These are phyloP conservation scores for Alternaria consortialis DNA, from an alignment of 2,329 filamentous ascomycete species.

Conservation along the genomic window DNA sequence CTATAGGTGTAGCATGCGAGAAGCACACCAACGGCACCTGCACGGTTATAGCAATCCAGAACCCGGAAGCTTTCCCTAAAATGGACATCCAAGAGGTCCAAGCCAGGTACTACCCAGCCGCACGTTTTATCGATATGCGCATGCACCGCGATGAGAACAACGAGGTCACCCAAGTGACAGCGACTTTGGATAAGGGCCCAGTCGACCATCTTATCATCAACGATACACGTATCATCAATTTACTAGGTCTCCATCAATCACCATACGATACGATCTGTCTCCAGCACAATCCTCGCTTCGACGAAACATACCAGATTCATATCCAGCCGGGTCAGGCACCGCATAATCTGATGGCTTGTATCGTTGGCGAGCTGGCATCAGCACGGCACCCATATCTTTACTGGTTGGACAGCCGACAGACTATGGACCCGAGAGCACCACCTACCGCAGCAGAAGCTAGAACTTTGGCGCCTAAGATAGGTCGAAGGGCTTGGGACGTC, in stretches of 20 bases:
- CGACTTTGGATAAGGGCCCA: conserved; percentile 23
- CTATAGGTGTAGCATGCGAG: not conserved
- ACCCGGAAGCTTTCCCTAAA: conserved; percentile 20
- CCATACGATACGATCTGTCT: conserved; percentile 5
- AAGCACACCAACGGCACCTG: not conserved
- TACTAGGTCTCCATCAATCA: conserved; percentile 18
- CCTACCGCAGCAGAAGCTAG: conserved; percentile 22
- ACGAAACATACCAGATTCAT: conserved; percentile 22
- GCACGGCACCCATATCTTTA: conserved; percentile 28
- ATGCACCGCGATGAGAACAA: conserved; percentile 7
- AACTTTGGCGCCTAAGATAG: conserved; percentile 9
- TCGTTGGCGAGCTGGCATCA: conserved; percentile 22
- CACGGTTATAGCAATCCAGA: conserved; percentile 19
- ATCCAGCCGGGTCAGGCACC: conserved; percentile 8
- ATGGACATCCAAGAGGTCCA: conserved; percentile 23
- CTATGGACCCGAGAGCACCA: conserved; percentile 11
- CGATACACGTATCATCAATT: conserved; percentile 16
- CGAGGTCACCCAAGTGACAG: conserved; percentile 19
- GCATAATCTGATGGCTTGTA: conserved; percentile 6
- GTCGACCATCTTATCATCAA: conserved; percentile 27
- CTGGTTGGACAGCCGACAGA: conserved; percentile 23
- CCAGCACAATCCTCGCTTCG: not conserved
- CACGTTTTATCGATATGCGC: conserved; percentile 17
- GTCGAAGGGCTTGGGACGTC: conserved; percentile 18
- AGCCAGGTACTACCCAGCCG: conserved; percentile 19